A percentile compares a stretch with the other conserved stretches of the same genome.
Conservation (phyloP, 352 stramenopile genomes). For the Globisporangium orthogonon region DNA sequence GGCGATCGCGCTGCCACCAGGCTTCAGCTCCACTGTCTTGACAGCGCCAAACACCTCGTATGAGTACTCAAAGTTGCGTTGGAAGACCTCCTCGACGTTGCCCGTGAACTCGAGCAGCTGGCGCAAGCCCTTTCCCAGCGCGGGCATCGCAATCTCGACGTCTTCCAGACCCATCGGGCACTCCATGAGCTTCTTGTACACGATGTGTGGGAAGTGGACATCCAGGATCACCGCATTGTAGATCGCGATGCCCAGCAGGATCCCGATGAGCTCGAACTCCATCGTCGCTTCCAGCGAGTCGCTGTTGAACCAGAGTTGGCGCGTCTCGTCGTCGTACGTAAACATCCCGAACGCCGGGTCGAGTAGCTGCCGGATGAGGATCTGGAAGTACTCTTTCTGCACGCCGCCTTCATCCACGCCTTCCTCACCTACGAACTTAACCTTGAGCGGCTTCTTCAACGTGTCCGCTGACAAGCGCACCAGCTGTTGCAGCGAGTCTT, state of each 20-base stretch:
- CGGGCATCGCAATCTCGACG: slow-evolving; percentile 47
- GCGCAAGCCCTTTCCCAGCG: slow-evolving; percentile 52
- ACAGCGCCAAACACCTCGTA: slow-evolving; percentile 76
- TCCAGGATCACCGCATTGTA: slow-evolving; percentile 86
- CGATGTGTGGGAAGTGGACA: slow-evolving; percentile 68
- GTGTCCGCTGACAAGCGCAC: slow-evolving; percentile 52
- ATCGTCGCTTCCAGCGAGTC: slow-evolving; percentile 77
- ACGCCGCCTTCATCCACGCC: slow-evolving; percentile 77
- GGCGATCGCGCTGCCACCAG: slow-evolving; percentile 41
- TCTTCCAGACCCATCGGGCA: slow-evolving; percentile 44
- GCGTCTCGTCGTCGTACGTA: slow-evolving; percentile 66
- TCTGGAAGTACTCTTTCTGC: slow-evolving; percentile 83
- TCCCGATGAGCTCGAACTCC: slow-evolving; percentile 85
- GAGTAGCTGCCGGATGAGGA: slow-evolving; percentile 64
- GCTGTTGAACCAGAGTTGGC: slow-evolving; percentile 73
- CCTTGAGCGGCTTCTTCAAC: slow-evolving; percentile 76
- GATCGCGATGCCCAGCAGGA: slow-evolving; percentile 71
- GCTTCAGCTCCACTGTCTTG: slow-evolving; percentile 74
- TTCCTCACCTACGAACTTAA: slow-evolving; percentile 83
- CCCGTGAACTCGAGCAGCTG: slow-evolving; percentile 65
- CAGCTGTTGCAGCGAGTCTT: slow-evolving; percentile 67
- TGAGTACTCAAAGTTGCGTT: slow-evolving; percentile 74
- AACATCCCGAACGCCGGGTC: slow-evolving; percentile 80
- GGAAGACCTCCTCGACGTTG: slow-evolving; percentile 62
- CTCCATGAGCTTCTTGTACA: slow-evolving; percentile 83